Base-by-base conservation (phyloP, 2,329 filamentous ascomycete species). In the Xylaria digitata region DNA sequence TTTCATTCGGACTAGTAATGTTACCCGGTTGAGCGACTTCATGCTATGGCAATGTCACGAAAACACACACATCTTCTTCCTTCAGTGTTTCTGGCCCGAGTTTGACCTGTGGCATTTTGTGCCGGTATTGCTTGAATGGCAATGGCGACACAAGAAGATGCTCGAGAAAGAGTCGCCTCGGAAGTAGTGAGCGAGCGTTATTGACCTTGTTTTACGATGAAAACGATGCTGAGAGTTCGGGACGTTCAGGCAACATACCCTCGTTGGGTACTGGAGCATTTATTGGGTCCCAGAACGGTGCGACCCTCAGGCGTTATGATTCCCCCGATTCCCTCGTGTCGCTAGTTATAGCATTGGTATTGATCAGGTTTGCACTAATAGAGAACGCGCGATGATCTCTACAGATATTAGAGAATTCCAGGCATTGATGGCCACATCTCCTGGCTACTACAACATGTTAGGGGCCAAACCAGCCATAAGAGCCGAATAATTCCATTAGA, bases 31-130 rank as follows among this genome's bases (percentile, higher is more conserved):
- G 66, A 97, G 94, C 76, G 96, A 99, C 78, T 99, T 98, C 75
- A 96, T 99, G 94, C 89, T 99, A 40, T 99, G 96, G 96, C 96
- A 99, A 80, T 96, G 93, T 74, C 94, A 98, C 76, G 89, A 97
- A 76, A 86, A 95, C 70, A 97, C 96, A 0, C 92, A 97, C 67
- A 91, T 99, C 70, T 93, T 96, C 66, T 99, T 98, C 77, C 81
- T 97, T 63, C 88, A 97, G 74, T 96, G 93, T 71, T 84, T 97
- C 69, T 99, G 96, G 96, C 96, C 96, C 1, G 93, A 97, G 70
- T 97, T 99, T 74, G 94, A 97, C 77, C 85, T 99, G 4, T 95
- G 94, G 89, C 88, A 94, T 66, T 97, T 98, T 79, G 80, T 99
- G 19, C 96, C 95, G 8, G 94, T 99, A 23, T 81, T 99, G 61